Conservation (phyloP, 2,329 filamentous ascomycete species). For the Colletotrichum sp. region DNA sequence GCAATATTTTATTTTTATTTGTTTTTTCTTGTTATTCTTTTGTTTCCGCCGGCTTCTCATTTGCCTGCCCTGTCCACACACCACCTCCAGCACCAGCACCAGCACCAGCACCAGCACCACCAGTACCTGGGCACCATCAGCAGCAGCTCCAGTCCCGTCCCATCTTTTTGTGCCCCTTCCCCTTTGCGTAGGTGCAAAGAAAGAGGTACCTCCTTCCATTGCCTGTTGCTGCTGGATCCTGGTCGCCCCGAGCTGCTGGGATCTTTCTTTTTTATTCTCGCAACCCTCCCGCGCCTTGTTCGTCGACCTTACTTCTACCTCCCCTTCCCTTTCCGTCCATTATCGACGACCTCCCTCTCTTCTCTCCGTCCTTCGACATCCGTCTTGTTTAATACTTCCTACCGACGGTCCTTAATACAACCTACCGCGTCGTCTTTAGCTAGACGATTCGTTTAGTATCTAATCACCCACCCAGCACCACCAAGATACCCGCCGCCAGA, state of each 20-base stretch:
- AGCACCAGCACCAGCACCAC: not conserved
- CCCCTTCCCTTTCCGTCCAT: not conserved
- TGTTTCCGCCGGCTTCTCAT: not conserved
- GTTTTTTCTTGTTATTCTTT: not conserved
- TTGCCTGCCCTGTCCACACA: not conserved
- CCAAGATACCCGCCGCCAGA: not conserved
- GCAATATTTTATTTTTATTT: not conserved
- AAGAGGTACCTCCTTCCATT: not conserved
- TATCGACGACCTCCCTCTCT: not conserved
- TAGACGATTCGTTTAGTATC: not conserved
- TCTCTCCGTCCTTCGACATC: not conserved
- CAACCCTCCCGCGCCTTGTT: not conserved
- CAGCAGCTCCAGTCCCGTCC: not conserved
- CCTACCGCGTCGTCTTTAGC: not conserved
- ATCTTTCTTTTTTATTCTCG: constrained; percentile 4
- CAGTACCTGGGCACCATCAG: not conserved
- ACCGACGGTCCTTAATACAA: constrained; percentile 4
- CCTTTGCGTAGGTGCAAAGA: not conserved
- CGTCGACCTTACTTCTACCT: constrained; percentile 5
- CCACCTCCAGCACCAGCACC: not conserved
- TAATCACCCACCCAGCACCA: not conserved
- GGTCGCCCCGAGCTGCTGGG: constrained; percentile 10
- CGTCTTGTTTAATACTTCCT: not conserved
- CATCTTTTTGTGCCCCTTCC: not conserved
- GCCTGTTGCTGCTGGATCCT: not conserved